Base-by-base conservation (phyloP, 2,329 filamentous ascomycete species). In the Penicillium vulpinum region DNA sequence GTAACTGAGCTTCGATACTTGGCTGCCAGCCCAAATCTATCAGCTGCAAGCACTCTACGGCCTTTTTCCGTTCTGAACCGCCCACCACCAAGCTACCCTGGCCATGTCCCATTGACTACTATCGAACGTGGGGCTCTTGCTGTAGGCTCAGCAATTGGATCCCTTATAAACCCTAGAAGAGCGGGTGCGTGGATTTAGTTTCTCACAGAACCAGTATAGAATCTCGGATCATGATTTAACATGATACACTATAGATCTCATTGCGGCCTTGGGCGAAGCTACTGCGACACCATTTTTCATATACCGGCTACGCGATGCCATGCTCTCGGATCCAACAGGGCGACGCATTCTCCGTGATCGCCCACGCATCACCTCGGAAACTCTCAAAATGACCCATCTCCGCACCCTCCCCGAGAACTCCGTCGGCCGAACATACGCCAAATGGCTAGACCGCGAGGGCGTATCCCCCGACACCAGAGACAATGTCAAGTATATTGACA, bases 241-340 rank as follows among this genome's bases (percentile, higher is more conserved):
- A 54, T 22, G 41, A 15, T n/a, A 29, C 21, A 35, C 18, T 36
- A 22, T 68, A 91, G 94, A 99, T 78, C 86, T 99, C 64, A 95
- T 99, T 67, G 94, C 94, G 33, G 85, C 91, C 33, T 85, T 96
- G n/a, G 93, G 92, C 70, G 94, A 99, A 81, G 88, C 92, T 28
- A 97, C 94, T 3, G 91, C 92, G 22, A 91, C 92, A 10, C 94
- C 94, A 13, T 96, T 92, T 82, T 97, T 97, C 79, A 92, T 97
- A 75, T 86, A 90, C 76, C 90, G 91, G 55, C 90, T 99, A 21
- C 92, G 91, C 63, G 85, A 93, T 72, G 90, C 89, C 61, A 99
- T 99, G 94, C 90, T 99, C 53, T 79, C 85, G 28, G 81, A 87
- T 62, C 82, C 90, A 1, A 96, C 91, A 0, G 94, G 94, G 55